Evolutionary conservation across 2,329 filamentous ascomycete species (phyloP).

Genomic region (Fusarium buxicola): DNA sequence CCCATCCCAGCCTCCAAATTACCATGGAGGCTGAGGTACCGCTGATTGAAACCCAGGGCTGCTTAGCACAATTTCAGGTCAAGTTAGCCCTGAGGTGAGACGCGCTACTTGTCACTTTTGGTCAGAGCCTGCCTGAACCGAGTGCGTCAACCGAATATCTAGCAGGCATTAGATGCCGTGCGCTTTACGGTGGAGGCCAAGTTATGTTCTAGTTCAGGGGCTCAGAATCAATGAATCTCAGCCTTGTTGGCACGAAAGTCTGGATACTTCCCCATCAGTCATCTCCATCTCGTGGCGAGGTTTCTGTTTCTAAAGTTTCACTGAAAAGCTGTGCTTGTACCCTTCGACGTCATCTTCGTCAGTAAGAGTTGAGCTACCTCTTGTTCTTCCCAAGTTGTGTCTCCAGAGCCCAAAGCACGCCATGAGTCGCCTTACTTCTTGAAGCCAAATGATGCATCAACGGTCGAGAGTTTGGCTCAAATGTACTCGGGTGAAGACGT

Average conservation of each 20-base stretch:
- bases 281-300: not conserved
- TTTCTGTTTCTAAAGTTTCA: constrained; percentile 4
- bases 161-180: constrained; percentile 13
- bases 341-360: constrained; percentile 20
- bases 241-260: constrained; percentile 17
- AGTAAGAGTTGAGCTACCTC: not conserved
- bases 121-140: constrained; percentile 8
- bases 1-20: not conserved
- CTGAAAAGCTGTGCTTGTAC: not conserved
- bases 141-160: constrained; percentile 16
- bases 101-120: constrained; percentile 34
- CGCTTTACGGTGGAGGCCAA: constrained; percentile 12
- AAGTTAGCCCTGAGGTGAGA: constrained; percentile 33
- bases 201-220: constrained; percentile 23
- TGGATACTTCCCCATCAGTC: not conserved
- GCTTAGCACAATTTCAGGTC: constrained; percentile 32
- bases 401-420: not conserved
- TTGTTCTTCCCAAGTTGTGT: not conserved
- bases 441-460: not conserved
- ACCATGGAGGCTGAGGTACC: constrained; percentile 22
- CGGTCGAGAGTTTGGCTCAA: no score
- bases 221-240: constrained; percentile 17
- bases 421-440: not conserved
- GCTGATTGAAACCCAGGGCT: constrained; percentile 5
- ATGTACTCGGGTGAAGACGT: no score